Conservation (phyloP, 345 rosid genomes). For the Salix suchowensis region DNA sequence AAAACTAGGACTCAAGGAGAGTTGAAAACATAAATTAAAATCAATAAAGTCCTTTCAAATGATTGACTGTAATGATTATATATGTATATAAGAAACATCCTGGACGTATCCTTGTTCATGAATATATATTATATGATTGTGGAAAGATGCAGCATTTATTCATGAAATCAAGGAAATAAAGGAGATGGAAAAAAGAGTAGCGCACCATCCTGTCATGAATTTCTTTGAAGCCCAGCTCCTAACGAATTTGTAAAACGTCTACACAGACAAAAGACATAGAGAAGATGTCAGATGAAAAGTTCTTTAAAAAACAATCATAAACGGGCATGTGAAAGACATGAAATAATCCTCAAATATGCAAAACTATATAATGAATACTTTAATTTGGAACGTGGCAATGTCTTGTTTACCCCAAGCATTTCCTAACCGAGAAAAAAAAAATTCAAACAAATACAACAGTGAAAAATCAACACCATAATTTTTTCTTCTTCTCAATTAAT, state of each 20-base stretch:
- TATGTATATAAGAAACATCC: too few relatives aligned
- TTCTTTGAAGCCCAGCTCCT: constrained; percentile 99
- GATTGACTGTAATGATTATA: too few relatives aligned
- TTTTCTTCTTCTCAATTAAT: not conserved
- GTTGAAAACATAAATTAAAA: not conserved
- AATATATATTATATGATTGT: not conserved
- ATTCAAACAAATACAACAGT: not conserved
- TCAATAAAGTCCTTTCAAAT: not conserved
- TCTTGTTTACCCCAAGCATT: not conserved
- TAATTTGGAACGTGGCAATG: not conserved
- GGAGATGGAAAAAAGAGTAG: constrained; percentile 11
- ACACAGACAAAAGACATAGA: constrained; percentile 19
- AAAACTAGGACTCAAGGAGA: not conserved
- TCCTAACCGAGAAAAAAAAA: too few relatives aligned
- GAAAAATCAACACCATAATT: not conserved
- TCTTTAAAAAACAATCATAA: not conserved
- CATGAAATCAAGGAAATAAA: not conserved
- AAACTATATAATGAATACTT: not conserved
- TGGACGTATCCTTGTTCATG: too few relatives aligned
- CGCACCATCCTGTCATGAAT: constrained; percentile 98
- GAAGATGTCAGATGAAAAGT: constrained; percentile 9
- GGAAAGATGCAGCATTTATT: not conserved
- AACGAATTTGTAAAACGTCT: constrained; percentile 84
- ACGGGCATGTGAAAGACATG: not conserved
- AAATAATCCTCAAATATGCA: not conserved